Evolutionary conservation across 371 early-diverging fungal species (phyloP).

Genomic region (Lichtheimia ramosa): DNA sequence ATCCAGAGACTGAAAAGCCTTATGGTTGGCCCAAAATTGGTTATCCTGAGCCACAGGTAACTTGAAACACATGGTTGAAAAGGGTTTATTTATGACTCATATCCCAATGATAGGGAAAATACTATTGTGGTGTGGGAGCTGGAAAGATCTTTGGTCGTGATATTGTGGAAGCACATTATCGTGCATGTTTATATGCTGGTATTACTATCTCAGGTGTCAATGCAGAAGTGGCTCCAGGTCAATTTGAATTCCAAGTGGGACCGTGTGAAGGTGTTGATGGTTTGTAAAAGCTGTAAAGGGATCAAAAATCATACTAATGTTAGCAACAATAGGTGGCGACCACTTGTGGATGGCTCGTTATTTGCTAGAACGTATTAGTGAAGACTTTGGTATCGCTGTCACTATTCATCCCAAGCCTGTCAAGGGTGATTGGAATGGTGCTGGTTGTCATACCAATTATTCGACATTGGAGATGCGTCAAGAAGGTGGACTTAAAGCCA

Average conservation of each 20-base stretch:
- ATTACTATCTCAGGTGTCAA: slow-evolving; percentile 51
- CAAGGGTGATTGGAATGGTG: slow-evolving; percentile 58
- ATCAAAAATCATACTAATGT: no score
- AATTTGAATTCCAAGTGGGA: slow-evolving; percentile 57
- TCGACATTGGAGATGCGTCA: slow-evolving; percentile 51
- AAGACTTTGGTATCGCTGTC: slow-evolving; percentile 54
- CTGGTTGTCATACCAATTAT: slow-evolving; percentile 52
- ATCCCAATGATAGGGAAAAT: slow-evolving; percentile 28
- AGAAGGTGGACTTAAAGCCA: slow-evolving; percentile 47
- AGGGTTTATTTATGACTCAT: background rate
- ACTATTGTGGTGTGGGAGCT: slow-evolving; percentile 63
- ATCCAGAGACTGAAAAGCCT: slow-evolving; percentile 49
- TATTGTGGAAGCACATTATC: slow-evolving; percentile 64
- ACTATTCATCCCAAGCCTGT: slow-evolving; percentile 57
- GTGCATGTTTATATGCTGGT: slow-evolving; percentile 55
- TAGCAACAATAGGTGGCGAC: no score
- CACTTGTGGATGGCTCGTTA: slow-evolving; percentile 52
- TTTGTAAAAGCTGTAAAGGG: no score
- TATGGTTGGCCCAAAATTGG: slow-evolving; percentile 63
- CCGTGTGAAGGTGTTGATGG: slow-evolving; percentile 55
- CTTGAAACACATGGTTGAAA: no score
- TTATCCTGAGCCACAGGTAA: slow-evolving; percentile 61
- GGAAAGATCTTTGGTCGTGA: slow-evolving; percentile 54
- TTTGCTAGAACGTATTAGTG: slow-evolving; percentile 47
- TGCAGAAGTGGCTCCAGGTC: slow-evolving; percentile 54